phyloP scores from a whole-genome alignment of 83 land plant species.

The Thuja plicata region DNA sequence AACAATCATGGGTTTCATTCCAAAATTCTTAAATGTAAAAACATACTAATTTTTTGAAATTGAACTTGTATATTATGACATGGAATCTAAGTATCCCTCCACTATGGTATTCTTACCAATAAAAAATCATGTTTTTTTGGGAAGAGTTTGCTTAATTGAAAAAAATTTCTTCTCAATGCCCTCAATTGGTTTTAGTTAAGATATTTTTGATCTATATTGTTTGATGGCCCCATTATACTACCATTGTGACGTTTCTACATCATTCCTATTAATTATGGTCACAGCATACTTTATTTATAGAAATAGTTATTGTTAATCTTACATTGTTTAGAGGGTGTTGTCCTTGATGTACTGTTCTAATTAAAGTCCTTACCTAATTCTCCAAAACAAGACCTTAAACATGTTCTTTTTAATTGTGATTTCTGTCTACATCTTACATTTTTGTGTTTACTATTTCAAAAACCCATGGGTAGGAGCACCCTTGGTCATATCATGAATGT shows the following conservation, averaged over 20 bases:
- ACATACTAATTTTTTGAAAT: no score
- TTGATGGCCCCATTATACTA: no score
- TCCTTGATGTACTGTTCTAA: not conserved
- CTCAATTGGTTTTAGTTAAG: not conserved
- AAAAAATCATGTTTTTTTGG: no score
- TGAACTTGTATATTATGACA: not conserved
- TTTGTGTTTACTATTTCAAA: conserved; percentile 33
- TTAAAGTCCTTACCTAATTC: not conserved
- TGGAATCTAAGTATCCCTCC: not conserved
- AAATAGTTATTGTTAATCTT: no score
- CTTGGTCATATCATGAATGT: conserved; percentile 98
- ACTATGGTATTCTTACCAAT: no score
- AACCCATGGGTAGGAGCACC: conserved; percentile 97
- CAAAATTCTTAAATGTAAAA: not conserved
- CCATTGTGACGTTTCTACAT: no score
- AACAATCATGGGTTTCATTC: no score
- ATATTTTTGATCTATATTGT: no score
- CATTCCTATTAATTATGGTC: no score
- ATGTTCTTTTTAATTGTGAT: not conserved
- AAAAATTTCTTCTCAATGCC: not conserved
- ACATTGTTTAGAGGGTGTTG: not conserved
- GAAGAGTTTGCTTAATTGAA: no score
- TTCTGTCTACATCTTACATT: not conserved
- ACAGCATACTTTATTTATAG: no score
- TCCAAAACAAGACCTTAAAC: not conserved